Base-by-base conservation (phyloP, 1,284 basidiomycete genomes). In the Puccinia novopanici region DNA sequence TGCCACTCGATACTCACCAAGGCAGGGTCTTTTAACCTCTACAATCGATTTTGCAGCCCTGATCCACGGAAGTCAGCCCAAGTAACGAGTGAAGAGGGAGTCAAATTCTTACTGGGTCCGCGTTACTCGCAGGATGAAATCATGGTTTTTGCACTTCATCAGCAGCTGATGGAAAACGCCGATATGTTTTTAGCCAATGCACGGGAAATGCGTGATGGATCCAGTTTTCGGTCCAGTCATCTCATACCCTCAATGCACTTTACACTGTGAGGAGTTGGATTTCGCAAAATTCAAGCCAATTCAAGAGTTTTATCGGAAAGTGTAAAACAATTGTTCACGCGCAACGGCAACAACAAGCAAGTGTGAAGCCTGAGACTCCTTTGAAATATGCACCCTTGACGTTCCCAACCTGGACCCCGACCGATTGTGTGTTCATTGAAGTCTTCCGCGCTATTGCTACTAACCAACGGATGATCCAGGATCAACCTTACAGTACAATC, bases 141-240 rank as follows among this genome's bases (percentile, higher is more conserved):
- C 83, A 82, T 82, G 54, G 84, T 89, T 12, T 89, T 92, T 82
- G 93, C 92, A 0, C 88, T 91, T 0, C 94, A 97, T 86, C 89
- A 89, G 79, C 89, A 91, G 81, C 86, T 98, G 82, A 92, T 96
- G 90, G 85, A 87, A 12, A 87, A 89, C 17, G 85, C 90, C 0
- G 84, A 89, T 24, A 86, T 91, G 68, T 98, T 93, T 83, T 84
- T 92, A 27, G 90, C 91, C 0, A 88, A 90, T 74, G 85, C 87
- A 30, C 85, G 87, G 45, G 86, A 87, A 52, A 92, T 93, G 85
- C 87, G 90, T 59, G 83, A 87, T 17, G 88, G 87, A 3, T 90
- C 91, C 72, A 87, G 0, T 94, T 95, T 86, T 85, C 88, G 52
- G 89, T 95, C 54, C 90, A 94, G 2, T 92, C 92, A 0, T 85